These are phyloP conservation scores for Caryopteris hybrid DNA, from an alignment of 305 asterid species.

Conservation along the genomic window DNA sequence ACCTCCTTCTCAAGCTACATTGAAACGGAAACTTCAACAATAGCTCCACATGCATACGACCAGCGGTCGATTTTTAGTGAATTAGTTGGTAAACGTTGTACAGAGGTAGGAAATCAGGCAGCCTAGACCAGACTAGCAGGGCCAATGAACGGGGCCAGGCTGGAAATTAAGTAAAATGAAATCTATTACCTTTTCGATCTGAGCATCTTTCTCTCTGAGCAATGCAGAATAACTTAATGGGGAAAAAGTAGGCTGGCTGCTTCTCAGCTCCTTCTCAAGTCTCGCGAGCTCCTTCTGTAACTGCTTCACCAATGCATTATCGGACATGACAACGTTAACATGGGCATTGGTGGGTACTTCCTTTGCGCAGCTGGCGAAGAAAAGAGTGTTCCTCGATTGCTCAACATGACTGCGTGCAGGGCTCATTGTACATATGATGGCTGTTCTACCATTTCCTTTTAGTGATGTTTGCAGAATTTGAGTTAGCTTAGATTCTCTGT, in stretches of 20 bases:
- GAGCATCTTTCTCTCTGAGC: conserved; percentile 49
- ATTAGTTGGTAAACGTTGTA: too few species aligned
- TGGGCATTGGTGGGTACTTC: conserved; percentile 44
- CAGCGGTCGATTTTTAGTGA: too few species aligned
- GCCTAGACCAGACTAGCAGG: too few species aligned
- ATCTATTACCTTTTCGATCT: conserved; percentile 46
- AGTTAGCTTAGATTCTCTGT: conserved; percentile 61
- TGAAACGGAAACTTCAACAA: background rate
- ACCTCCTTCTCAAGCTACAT: conserved; percentile 67
- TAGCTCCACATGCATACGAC: background rate
- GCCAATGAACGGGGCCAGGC: too few species aligned
- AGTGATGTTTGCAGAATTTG: conserved; percentile 49
- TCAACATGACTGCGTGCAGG: conserved; percentile 50
- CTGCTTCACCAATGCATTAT: conserved; percentile 46
- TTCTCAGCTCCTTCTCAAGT: conserved; percentile 44
- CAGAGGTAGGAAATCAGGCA: too few species aligned
- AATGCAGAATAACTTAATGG: conserved; percentile 28
- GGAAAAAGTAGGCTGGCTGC: conserved; percentile 11
- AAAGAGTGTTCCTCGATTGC: conserved; percentile 56
- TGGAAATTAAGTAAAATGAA: too few species aligned
- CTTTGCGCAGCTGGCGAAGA: conserved; percentile 60
- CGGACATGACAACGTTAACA: conserved; percentile 46
- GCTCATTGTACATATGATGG: conserved; percentile 61
- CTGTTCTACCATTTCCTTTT: conserved; percentile 52
- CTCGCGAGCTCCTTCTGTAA: conserved; percentile 51